Percentiles rank a stretch among this genome's conserved stretches.
Evolutionary conservation across 2,329 filamentous ascomycete species (phyloP).

Genomic region (Leptographium wingfieldii): DNA sequence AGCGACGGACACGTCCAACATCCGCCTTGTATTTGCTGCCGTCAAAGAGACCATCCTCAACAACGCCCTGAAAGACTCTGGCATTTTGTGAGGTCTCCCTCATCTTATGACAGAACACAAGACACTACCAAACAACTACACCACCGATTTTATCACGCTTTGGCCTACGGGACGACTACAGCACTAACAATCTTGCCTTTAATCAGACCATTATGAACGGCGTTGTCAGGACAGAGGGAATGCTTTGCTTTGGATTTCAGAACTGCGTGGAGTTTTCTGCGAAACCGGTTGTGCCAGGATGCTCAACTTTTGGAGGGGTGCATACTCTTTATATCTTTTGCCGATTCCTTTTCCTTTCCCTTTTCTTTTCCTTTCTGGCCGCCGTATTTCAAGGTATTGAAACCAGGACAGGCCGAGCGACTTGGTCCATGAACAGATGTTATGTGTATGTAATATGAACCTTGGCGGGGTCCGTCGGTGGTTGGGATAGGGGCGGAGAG

Average conservation of each 20-base stretch:
- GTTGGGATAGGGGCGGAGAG: background rate
- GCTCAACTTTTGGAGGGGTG: background rate
- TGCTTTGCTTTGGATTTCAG: background rate
- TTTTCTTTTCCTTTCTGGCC: background rate
- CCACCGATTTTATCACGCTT: background rate
- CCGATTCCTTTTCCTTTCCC: background rate
- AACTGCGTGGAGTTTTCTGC: slow-evolving; percentile 1
- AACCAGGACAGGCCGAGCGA: background rate
- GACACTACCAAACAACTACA: background rate
- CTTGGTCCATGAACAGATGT: background rate
- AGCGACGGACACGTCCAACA: slow-evolving; percentile 97
- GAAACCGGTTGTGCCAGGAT: background rate
- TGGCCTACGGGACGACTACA: background rate
- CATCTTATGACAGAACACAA: background rate
- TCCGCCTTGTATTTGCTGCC: slow-evolving; percentile 91
- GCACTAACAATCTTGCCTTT: background rate
- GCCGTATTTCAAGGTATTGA: background rate
- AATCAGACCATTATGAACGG: slow-evolving; percentile 2
- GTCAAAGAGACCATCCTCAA: slow-evolving; percentile 98
- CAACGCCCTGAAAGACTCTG: slow-evolving; percentile 95
- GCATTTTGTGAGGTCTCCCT: slow-evolving; percentile 58
- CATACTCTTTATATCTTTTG: background rate
- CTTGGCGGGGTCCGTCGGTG: background rate
- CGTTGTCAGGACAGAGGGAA: background rate
- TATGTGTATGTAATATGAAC: background rate